These are phyloP conservation scores for Coniochaeta sp. DNA, from an alignment of 2,329 filamentous ascomycete species.

Conservation along the genomic window DNA sequence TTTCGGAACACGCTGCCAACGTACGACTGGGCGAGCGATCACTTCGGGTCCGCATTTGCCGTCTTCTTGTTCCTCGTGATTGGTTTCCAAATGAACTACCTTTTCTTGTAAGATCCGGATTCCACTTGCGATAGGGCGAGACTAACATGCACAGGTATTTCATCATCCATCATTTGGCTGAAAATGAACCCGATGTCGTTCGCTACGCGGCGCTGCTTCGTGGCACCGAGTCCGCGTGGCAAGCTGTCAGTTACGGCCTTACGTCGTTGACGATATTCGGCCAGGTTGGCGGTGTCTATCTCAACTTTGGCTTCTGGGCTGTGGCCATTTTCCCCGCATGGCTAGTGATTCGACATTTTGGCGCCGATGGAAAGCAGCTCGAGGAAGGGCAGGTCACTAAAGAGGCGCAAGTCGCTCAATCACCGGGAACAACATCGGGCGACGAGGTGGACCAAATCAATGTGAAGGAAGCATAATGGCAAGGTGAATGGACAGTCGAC, in stretches of 20 bases:
- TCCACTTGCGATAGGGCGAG: background rate
- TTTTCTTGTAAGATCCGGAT: constrained; percentile 45
- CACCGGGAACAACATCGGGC: background rate
- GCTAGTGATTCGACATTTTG: constrained; percentile 55
- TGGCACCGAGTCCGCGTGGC: constrained; percentile 65
- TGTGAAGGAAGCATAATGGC: background rate
- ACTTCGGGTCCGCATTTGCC: constrained; percentile 60
- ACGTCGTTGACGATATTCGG: constrained; percentile 55
- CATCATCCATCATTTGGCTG: constrained; percentile 58
- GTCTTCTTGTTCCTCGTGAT: constrained; percentile 61
- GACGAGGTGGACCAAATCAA: background rate
- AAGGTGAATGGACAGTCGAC: too few relatives aligned
- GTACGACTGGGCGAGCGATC: constrained; percentile 57
- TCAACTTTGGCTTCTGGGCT: constrained; percentile 65
- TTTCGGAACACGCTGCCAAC: constrained; percentile 50
- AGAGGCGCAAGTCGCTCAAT: background rate
- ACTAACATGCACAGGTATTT: constrained; percentile 47
- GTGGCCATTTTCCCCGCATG: constrained; percentile 58
- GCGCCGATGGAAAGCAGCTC: constrained; percentile 16
- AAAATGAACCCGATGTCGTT: constrained; percentile 55
- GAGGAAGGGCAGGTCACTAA: background rate
- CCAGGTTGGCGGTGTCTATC: constrained; percentile 58
- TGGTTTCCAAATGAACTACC: constrained; percentile 67
- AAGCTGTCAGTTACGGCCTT: constrained; percentile 65
- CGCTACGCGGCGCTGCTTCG: constrained; percentile 61